phyloP scores from a whole-genome alignment of 176 grass and related monocot species.

The Cenchrus americanus region DNA sequence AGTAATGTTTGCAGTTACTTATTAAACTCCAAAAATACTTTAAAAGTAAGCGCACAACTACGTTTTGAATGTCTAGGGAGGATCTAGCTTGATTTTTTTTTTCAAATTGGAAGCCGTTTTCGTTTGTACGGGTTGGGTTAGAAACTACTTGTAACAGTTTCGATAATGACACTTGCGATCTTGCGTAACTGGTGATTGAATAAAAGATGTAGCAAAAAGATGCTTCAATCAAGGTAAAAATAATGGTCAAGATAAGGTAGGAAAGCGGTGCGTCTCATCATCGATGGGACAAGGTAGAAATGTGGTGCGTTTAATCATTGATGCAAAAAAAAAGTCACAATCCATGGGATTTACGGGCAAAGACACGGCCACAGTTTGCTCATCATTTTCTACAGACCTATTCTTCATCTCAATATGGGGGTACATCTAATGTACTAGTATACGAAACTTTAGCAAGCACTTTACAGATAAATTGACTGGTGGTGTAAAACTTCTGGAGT shows the following conservation, averaged over 20 bases:
- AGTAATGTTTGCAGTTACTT: background rate
- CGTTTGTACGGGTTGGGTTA: background rate
- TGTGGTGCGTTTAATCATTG: slow-evolving; percentile 14
- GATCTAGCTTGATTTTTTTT: background rate
- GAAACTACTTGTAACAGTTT: background rate
- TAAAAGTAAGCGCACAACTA: background rate
- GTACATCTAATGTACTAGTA: slow-evolving; percentile 50
- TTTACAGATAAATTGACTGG: slow-evolving; percentile 54
- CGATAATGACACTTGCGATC: background rate
- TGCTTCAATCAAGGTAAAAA: background rate
- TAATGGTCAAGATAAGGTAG: background rate
- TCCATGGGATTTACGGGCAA: slow-evolving; percentile 39
- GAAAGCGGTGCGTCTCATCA: background rate
- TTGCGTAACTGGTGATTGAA: too few relatives aligned
- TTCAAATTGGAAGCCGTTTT: background rate
- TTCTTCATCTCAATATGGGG: slow-evolving; percentile 44
- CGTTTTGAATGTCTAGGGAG: background rate
- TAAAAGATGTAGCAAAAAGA: background rate
- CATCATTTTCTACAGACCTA: slow-evolving; percentile 51
- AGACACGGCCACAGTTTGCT: slow-evolving; percentile 33
- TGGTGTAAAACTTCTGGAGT: slow-evolving; percentile 47
- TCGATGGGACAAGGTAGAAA: background rate
- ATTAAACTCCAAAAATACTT: background rate
- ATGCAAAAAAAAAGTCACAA: slow-evolving; percentile 32
- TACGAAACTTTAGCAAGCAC: slow-evolving; percentile 46